A percentile compares a stretch with the other conserved stretches of the same genome.
Conservation (phyloP, 306 rosid species). For the Prunus salicina region DNA sequence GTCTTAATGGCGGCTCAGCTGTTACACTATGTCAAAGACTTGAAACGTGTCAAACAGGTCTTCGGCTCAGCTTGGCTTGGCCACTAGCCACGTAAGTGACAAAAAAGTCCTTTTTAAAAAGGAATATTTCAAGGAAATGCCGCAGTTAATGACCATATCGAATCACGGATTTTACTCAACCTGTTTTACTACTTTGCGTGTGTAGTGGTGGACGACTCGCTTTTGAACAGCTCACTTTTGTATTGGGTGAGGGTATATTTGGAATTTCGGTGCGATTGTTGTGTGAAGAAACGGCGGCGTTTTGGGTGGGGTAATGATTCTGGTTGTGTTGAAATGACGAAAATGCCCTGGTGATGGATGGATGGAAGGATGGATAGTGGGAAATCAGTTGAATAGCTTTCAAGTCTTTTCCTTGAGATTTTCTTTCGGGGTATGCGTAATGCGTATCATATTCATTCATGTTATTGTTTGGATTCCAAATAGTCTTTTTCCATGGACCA, state of each 20-base stretch:
- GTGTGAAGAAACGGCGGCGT: too few relatives aligned
- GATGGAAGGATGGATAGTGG: too few relatives aligned
- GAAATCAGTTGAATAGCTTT: too few relatives aligned
- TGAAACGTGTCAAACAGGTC: constrained; percentile 11
- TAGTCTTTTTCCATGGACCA: constrained; percentile 40
- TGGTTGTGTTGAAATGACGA: too few relatives aligned
- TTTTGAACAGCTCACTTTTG: not conserved
- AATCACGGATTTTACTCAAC: constrained; percentile 35
- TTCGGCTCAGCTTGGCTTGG: not conserved
- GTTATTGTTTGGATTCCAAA: constrained; percentile 12
- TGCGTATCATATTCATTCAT: not conserved
- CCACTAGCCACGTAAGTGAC: constrained; percentile 27
- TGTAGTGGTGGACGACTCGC: not conserved
- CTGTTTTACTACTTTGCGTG: not conserved
- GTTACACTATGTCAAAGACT: constrained; percentile 14
- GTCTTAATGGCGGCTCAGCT: constrained; percentile 40
- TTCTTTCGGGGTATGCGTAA: constrained; percentile 17
- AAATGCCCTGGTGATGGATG: too few relatives aligned
- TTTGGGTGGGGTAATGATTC: too few relatives aligned
- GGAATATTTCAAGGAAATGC: constrained; percentile 11
- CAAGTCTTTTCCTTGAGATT: not conserved
- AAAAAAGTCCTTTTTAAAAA: constrained; percentile 26
- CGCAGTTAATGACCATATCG: constrained; percentile 33
- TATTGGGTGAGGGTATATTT: not conserved
- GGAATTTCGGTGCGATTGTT: not conserved